phyloP scores from a whole-genome alignment of 2,329 filamentous ascomycete genomes.

The Nemania abortiva region DNA sequence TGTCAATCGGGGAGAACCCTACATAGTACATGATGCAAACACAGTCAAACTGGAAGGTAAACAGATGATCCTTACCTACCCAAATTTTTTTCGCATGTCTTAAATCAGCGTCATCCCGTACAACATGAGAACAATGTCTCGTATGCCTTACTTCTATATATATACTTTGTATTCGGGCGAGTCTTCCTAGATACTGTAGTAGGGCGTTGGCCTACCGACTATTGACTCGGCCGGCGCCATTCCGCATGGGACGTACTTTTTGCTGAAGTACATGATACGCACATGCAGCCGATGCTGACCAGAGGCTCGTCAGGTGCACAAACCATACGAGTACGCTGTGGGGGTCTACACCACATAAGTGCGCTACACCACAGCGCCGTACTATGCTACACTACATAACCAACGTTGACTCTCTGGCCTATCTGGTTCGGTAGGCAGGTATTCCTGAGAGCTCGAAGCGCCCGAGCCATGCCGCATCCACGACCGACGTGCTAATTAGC shows the following conservation, averaged over 20 bases:
- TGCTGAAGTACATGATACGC: not conserved
- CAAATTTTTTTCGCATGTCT: not conserved
- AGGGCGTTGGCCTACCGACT: not conserved
- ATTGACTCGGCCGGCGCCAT: not conserved
- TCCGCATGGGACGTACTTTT: conserved; percentile 20
- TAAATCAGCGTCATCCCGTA: not conserved
- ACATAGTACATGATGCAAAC: conserved; percentile 37
- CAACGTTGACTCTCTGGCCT: not conserved
- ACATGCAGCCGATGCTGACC: conserved; percentile 18
- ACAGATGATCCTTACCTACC: conserved; percentile 19
- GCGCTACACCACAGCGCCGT: not conserved
- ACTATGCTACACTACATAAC: conserved; percentile 5
- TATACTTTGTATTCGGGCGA: not conserved
- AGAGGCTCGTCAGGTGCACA: conserved; percentile 31
- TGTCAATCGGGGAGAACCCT: conserved; percentile 10
- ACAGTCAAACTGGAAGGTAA: conserved; percentile 14
- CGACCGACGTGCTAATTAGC: not conserved
- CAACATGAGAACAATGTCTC: not conserved
- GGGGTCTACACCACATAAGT: conserved; percentile 15
- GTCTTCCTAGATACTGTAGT: no score
- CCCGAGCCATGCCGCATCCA: not conserved
- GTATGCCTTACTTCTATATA: not conserved
- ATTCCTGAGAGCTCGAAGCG: not conserved
- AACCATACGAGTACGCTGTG: conserved; percentile 23
- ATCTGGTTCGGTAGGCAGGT: not conserved